Base-by-base conservation (phyloP, 805 yeast genomes). In the Tetrapisispora namnaoensis region DNA sequence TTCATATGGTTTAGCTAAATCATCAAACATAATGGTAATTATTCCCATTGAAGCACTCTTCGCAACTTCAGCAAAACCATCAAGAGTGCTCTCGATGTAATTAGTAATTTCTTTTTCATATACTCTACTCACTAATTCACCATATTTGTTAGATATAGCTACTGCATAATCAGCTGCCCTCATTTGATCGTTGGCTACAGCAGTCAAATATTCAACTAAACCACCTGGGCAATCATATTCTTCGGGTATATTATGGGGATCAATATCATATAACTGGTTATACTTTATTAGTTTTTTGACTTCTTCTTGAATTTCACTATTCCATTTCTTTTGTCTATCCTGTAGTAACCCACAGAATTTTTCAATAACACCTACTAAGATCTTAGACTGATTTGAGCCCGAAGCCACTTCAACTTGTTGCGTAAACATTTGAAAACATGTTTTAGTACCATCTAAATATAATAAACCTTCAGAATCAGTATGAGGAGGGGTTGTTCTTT, bases 401-500 rank as follows among this genome's bases (percentile, higher is more conserved):
- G 89, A 86, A 0, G 95, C 93, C 7, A 85, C 90, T 52, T 85
- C 95, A 16, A 87, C 82, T 63, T 89, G 95, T 60, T 88, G 95
- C n/a, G 83, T 81, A 50, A 88, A 78, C 82, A 88, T 83, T 52
- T 85, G 79, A 62, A 86, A 81, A 28, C 89, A 82, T 4, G 84
- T 82, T 51, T 80, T 83, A 47, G 88, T 84, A 48, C 88, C 93
- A 48, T 87, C 87, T 48, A 88, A 68, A 24, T 82, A 87, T 45
- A 73, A 73, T 16, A 77, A 70, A 14, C 79, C 77, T 49, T 86
- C 87, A 5, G 79, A 74, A 60, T 83, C 88, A 4, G 69, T 61
- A 49, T 81, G 87, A 8, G 97, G 97, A 8, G 95, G 89, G 8
- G 74, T 72, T 16, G 72, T 70, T 62, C 96, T 79, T 40, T 72